These are phyloP conservation scores for Zoysia pacifica DNA, from an alignment of 176 grass and related monocot species.

Conservation along the genomic window DNA sequence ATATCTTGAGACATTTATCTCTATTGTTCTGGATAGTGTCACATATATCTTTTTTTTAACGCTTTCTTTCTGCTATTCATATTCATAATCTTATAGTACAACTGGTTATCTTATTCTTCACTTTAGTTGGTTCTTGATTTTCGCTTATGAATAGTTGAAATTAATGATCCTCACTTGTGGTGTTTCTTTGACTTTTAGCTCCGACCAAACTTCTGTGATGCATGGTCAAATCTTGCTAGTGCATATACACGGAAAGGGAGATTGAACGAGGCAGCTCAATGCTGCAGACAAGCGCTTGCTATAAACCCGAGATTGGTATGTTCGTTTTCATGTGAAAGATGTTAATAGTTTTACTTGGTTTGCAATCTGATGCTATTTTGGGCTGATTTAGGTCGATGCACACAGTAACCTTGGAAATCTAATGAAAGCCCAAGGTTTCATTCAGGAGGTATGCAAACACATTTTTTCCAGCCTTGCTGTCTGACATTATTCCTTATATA, in stretches of 20 bases:
- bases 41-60: not conserved
- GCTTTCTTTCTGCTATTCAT: not conserved
- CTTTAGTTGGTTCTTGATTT: not conserved
- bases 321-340: conserved; percentile 32
- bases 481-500: not conserved
- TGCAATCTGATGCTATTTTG: conserved; percentile 36
- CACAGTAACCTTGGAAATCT: conserved; percentile 94
- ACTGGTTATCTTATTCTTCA: not conserved
- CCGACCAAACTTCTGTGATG: conserved; percentile 87
- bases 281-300: conserved; percentile 88
- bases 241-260: conserved; percentile 95
- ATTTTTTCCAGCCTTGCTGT: not conserved
- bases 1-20: not conserved
- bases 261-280: conserved; percentile 89
- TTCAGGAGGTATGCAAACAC: conserved; percentile 68
- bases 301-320: conserved; percentile 78
- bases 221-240: conserved; percentile 99
- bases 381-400: conserved; percentile 72
- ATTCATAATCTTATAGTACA: not conserved
- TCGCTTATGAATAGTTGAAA: not conserved
- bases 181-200: conserved; percentile 57
- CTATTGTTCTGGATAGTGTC: too few relatives aligned
- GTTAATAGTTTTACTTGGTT: conserved; percentile 20
- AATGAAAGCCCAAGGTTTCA: conserved; percentile 86
- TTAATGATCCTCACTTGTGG: conserved; percentile 15